Conservation (phyloP, 2,329 filamentous ascomycete species). For the Penicillium hesseltinei region DNA sequence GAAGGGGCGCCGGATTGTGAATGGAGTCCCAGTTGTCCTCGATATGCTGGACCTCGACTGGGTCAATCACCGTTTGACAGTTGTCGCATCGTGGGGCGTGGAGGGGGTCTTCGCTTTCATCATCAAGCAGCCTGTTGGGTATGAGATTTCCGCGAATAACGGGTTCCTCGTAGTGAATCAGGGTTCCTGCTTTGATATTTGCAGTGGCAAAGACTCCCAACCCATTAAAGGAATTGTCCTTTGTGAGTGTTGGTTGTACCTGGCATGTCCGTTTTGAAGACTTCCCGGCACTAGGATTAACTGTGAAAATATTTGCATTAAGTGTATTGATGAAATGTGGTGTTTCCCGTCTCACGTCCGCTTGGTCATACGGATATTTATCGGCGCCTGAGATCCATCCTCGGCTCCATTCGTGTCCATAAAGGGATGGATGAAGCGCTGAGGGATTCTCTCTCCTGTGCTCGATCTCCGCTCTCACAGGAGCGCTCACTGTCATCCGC, state of each 20-base stretch:
- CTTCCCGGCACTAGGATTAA: not conserved
- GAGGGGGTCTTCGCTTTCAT: not conserved
- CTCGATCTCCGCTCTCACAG: constrained; percentile 1
- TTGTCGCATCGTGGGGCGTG: constrained; percentile 29
- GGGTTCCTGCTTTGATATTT: constrained; percentile 23
- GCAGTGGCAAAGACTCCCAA: constrained; percentile 31
- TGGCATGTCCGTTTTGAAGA: not conserved
- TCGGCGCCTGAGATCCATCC: constrained; percentile 19
- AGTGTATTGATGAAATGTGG: constrained; percentile 20
- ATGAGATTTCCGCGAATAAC: constrained; percentile 36
- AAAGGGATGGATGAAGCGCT: constrained; percentile 12
- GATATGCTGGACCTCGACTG: not conserved
- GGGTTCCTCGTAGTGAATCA: constrained; percentile 37
- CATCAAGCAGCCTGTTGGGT: constrained; percentile 4
- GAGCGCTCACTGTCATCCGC: constrained; percentile 11
- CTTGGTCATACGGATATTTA: constrained; percentile 30
- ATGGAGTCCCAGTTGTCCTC: not conserved
- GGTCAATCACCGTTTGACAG: constrained; percentile 18
- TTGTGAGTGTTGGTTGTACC: constrained; percentile 1
- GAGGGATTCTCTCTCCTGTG: constrained; percentile 1
- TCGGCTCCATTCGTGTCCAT: constrained; percentile 26
- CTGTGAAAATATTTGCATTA: constrained; percentile 25
- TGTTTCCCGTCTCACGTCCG: constrained; percentile 22
- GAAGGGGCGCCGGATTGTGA: not conserved
- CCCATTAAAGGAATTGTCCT: constrained; percentile 1